Percentiles rank a stretch among this genome's conserved stretches.
Evolutionary conservation across 768 basidiomycete species (phyloP).

Genomic region (Dendrothele bispora): DNA sequence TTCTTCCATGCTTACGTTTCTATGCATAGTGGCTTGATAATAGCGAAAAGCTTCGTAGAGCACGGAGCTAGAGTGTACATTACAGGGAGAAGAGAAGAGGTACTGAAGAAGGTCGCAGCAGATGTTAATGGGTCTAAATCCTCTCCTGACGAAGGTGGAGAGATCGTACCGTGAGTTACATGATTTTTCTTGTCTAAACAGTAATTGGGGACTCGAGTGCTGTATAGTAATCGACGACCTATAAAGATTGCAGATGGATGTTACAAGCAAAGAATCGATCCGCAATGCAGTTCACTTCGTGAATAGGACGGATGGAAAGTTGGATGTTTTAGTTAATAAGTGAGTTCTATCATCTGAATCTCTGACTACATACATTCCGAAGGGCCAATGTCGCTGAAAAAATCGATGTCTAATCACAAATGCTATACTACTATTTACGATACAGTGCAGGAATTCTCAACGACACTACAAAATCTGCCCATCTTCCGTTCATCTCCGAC

Average conservation of each 20-base stretch:
- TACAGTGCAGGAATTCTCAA: not conserved
- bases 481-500: not conserved
- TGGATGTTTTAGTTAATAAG: conserved; percentile 8
- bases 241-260: conserved; percentile 1
- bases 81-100: not conserved
- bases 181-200: too few species aligned
- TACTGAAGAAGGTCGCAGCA: not conserved
- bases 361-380: too few species aligned
- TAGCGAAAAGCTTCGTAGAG: not conserved
- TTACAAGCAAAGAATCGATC: not conserved
- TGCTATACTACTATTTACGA: too few species aligned
- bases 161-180: not conserved
- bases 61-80: not conserved
- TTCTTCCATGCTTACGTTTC: too few species aligned
- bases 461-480: too few species aligned
- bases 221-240: too few species aligned
- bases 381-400: too few species aligned
- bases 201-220: not conserved
- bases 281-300: conserved; percentile 1
- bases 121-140: not conserved
- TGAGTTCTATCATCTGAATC: not conserved
- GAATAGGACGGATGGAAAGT: not conserved
- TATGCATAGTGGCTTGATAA: not conserved
- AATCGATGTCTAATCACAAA: too few species aligned
- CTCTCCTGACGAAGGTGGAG: too few species aligned